These are phyloP conservation scores for Tetracladium marchalianum DNA, from an alignment of 495 filamentous ascomycete species.

Conservation along the genomic window DNA sequence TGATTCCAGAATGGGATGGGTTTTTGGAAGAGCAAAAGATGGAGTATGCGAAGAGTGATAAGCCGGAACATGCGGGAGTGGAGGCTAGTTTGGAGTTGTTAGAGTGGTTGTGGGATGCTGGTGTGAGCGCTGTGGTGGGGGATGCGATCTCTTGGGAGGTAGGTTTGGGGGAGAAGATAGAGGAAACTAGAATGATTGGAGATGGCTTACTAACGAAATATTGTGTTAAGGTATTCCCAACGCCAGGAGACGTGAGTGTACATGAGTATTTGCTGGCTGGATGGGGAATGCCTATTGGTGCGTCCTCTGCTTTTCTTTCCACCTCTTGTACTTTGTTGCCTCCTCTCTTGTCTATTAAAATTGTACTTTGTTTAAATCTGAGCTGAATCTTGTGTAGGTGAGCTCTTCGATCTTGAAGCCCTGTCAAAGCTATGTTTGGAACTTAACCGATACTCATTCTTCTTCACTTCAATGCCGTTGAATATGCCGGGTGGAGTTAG, in stretches of 20 bases:
- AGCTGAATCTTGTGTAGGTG: conserved; percentile 23
- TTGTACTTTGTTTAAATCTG: too few relatives aligned
- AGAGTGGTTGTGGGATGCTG: conserved; percentile 55
- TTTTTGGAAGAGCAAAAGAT: conserved; percentile 29
- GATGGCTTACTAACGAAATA: neutral
- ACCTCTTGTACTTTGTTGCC: neutral
- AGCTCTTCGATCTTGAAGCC: conserved; percentile 49
- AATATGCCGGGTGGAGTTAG: conserved; percentile 17
- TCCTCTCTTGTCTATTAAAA: too few relatives aligned
- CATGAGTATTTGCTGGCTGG: conserved; percentile 40
- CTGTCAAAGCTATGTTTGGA: conserved; percentile 22
- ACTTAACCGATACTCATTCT: conserved; percentile 17
- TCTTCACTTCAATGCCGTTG: conserved; percentile 13
- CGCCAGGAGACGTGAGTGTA: conserved; percentile 7
- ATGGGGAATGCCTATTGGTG: conserved; percentile 44
- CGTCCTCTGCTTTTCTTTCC: neutral
- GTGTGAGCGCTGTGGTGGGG: conserved; percentile 41
- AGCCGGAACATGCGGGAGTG: conserved; percentile 45
- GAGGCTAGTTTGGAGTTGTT: conserved; percentile 44
- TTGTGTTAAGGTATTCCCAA: conserved; percentile 3
- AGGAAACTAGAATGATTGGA: neutral
- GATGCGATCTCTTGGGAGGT: conserved; percentile 38
- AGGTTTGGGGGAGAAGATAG: conserved; percentile 22
- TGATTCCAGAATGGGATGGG: conserved; percentile 40
- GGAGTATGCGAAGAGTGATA: conserved; percentile 23